Percentiles rank a stretch among this genome's conserved stretches.
phyloP scores from a whole-genome alignment of 2,329 filamentous ascomycete species.

The Malbranchea zuffiana region DNA sequence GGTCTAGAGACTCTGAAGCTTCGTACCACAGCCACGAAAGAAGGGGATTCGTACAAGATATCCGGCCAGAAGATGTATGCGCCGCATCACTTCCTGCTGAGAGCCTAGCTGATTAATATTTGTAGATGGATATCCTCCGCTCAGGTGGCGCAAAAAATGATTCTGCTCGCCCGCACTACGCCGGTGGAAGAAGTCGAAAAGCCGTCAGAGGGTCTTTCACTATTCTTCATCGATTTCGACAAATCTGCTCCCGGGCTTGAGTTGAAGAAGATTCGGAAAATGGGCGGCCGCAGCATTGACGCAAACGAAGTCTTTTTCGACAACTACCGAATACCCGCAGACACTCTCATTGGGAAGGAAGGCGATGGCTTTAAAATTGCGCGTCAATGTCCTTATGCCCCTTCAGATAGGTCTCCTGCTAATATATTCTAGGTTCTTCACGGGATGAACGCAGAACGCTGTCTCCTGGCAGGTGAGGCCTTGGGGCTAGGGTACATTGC shows the following conservation, averaged over 20 bases:
- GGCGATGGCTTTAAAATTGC: conserved; percentile 38
- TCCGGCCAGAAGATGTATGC: conserved; percentile 77
- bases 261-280: conserved; percentile 37
- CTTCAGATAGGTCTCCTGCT: too few species aligned
- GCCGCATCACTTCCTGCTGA: too few species aligned
- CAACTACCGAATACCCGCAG: conserved; percentile 31
- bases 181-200: conserved; percentile 34
- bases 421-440: too few species aligned
- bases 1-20: conserved; percentile 68
- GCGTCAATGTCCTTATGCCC: too few species aligned
- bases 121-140: conserved; percentile 65
- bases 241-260: conserved; percentile 22
- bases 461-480: conserved; percentile 31
- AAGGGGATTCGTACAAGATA: conserved; percentile 52
- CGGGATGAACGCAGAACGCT: conserved; percentile 31
- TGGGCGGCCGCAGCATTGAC: conserved; percentile 37
- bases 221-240: conserved; percentile 38
- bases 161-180: conserved; percentile 35
- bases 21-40: conserved; percentile 69
- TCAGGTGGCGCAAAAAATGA: conserved; percentile 35
- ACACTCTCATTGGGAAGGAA: conserved; percentile 33
- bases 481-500: conserved; percentile 38
- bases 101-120: too few species aligned
- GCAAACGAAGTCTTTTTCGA: conserved; percentile 38
- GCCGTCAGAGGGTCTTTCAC: conserved; percentile 33